These are phyloP conservation scores for Aspergillus glaucus DNA, from an alignment of 2,329 filamentous ascomycete species.

Conservation along the genomic window DNA sequence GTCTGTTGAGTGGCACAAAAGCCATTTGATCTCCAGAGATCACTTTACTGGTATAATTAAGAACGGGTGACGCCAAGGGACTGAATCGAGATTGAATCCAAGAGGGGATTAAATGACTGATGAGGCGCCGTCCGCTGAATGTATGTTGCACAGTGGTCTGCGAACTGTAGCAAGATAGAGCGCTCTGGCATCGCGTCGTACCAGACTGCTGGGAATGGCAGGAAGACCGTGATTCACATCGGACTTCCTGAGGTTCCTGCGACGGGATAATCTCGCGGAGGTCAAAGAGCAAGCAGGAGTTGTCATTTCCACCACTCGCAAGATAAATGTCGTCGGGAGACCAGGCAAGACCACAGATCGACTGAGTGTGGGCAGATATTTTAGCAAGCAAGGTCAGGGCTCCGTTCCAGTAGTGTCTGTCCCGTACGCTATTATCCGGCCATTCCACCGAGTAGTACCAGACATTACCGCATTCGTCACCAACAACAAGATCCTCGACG, in stretches of 20 bases:
- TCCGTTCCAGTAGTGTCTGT: constrained; percentile 69
- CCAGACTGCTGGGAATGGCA: constrained; percentile 6
- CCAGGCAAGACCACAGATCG: constrained; percentile 92
- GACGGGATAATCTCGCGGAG: constrained; percentile 48
- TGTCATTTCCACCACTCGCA: constrained; percentile 89
- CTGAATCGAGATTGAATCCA: constrained; percentile 16
- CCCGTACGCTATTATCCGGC: constrained; percentile 52
- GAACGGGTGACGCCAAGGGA: constrained; percentile 14
- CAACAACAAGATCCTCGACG: constrained; percentile 79
- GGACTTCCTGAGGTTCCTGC: constrained; percentile 4
- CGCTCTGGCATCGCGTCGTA: constrained; percentile 8
- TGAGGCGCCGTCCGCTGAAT: constrained; percentile 16
- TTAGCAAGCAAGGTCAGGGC: constrained; percentile 70
- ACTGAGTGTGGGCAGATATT: constrained; percentile 74
- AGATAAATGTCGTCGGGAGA: constrained; percentile 69
- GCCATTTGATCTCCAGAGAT: constrained; percentile 37
- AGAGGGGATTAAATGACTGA: constrained; percentile 21
- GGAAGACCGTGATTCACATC: constrained; percentile 4
- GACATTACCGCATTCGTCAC: constrained; percentile 74
- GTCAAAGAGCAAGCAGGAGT: constrained; percentile 76
- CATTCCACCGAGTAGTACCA: constrained; percentile 91
- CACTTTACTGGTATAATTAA: constrained; percentile 21
- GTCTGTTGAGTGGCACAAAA: constrained; percentile 49
- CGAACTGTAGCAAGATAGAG: constrained; percentile 17
- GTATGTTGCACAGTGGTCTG: constrained; percentile 14